Conservation (phyloP, 495 filamentous ascomycete species). For the Lepraria neglecta region DNA sequence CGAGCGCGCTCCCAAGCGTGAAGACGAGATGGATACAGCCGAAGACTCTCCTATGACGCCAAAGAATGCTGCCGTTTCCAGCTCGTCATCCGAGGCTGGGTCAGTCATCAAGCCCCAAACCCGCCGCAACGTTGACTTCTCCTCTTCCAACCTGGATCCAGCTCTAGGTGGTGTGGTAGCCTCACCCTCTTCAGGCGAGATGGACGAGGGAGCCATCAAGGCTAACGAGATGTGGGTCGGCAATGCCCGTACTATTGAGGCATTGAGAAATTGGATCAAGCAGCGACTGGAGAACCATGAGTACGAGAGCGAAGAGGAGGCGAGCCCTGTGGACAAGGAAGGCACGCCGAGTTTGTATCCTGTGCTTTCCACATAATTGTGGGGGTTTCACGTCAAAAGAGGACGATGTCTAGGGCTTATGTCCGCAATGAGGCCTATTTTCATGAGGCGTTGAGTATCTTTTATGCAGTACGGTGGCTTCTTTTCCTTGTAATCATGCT, state of each 20-base stretch:
- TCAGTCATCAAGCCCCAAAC: slow-evolving; percentile 41
- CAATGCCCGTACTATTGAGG: slow-evolving; percentile 74
- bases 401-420: not conserved
- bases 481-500: too few relatives aligned
- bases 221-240: slow-evolving; percentile 74
- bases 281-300: slow-evolving; percentile 54
- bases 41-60: slow-evolving; percentile 43
- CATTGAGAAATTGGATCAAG: slow-evolving; percentile 60
- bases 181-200: slow-evolving; percentile 38
- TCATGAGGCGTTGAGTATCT: too few relatives aligned
- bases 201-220: slow-evolving; percentile 41
- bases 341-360: slow-evolving; percentile 22
- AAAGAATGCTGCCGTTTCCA: slow-evolving; percentile 32
- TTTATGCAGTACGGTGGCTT: too few relatives aligned
- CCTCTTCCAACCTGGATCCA: slow-evolving; percentile 50
- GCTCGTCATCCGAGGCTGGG: slow-evolving; percentile 37
- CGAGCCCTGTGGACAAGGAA: slow-evolving; percentile 5
- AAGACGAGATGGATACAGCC: slow-evolving; percentile 51
- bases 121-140: slow-evolving; percentile 34
- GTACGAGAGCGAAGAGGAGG: slow-evolving; percentile 38
- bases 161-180: slow-evolving; percentile 37
- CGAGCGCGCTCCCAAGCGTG: slow-evolving; percentile 32
- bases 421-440: not conserved
- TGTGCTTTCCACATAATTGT: not conserved
- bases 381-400: not conserved